phyloP scores from a whole-genome alignment of 1,284 basidiomycete species.

The Mrakiaceae sp. region DNA sequence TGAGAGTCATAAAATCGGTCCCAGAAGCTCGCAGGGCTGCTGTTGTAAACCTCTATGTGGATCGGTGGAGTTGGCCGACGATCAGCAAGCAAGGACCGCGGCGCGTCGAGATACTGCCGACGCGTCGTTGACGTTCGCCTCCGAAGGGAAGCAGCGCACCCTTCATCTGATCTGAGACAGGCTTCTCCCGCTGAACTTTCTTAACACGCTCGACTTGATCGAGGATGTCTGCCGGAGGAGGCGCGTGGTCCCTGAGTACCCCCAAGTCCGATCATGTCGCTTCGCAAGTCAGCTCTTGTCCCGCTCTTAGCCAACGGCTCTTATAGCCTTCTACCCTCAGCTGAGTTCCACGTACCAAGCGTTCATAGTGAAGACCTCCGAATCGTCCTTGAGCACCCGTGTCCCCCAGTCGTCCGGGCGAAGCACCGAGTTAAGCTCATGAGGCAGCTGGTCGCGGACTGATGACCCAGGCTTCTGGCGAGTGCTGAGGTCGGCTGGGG shows the following conservation, averaged over 20 bases:
- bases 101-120: not conserved
- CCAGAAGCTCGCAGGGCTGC: constrained; percentile 44
- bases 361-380: constrained; percentile 13
- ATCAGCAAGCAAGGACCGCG: not conserved
- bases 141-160: constrained; percentile 19
- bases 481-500: not conserved
- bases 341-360: not conserved
- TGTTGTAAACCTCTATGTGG: constrained; percentile 28
- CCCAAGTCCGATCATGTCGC: no score
- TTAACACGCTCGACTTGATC: constrained; percentile 57
- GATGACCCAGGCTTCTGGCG: not conserved
- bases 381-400: constrained; percentile 14
- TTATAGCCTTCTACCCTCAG: no score
- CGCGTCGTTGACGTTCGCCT: not conserved
- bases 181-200: constrained; percentile 51
- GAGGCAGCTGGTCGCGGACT: constrained; percentile 2
- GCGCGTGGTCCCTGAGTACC: constrained; percentile 62
- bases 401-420: constrained; percentile 13
- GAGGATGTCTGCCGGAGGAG: constrained; percentile 64
- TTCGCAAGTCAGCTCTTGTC: not conserved
- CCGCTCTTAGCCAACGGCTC: no score
- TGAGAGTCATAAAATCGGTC: constrained; percentile 82
- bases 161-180: constrained; percentile 56
- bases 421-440: constrained; percentile 2
- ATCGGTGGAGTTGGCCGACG: not conserved